These are phyloP conservation scores for Fusarium caatingaense DNA, from an alignment of 2,329 filamentous ascomycete genomes.

Conservation along the genomic window DNA sequence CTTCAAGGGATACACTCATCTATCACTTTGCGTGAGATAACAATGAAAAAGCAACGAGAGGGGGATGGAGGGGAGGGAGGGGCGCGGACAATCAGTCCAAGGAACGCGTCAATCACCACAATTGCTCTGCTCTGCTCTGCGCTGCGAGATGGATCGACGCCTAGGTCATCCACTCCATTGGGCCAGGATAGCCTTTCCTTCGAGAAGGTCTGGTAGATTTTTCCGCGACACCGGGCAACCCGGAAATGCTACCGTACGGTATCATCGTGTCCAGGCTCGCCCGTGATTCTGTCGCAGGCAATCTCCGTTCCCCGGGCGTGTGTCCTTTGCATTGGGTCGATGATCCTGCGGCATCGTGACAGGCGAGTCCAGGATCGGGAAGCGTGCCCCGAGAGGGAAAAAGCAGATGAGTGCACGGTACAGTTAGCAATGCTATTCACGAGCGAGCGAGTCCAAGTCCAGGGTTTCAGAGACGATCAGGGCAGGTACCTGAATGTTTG, in stretches of 20 bases:
- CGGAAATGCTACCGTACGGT: constrained; percentile 36
- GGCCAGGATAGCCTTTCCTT: constrained; percentile 43
- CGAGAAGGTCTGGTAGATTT: constrained; percentile 38
- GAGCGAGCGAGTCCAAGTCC: constrained; percentile 25
- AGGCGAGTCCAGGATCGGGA: constrained; percentile 27
- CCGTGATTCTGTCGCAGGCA: constrained; percentile 26
- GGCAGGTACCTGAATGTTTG: constrained; percentile 23
- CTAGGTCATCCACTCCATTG: constrained; percentile 42
- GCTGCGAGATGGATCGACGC: constrained; percentile 43
- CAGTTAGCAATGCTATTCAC: constrained; percentile 10
- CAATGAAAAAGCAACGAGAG: constrained; percentile 33
- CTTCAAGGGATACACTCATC: constrained; percentile 34
- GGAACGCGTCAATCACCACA: constrained; percentile 12
- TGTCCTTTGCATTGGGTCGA: constrained; percentile 42
- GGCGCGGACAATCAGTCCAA: not conserved
- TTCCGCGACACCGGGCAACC: constrained; percentile 36
- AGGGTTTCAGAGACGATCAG: constrained; percentile 31
- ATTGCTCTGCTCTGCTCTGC: constrained; percentile 1
- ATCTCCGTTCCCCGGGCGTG: constrained; percentile 39
- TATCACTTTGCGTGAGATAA: constrained; percentile 15
- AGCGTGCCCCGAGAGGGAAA: constrained; percentile 22
- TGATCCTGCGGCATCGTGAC: constrained; percentile 33
- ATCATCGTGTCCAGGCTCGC: constrained; percentile 18
- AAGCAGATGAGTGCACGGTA: constrained; percentile 11
- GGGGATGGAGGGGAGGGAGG: constrained; percentile 15